phyloP scores from a whole-genome alignment of 2,329 filamentous ascomycete species.

The Berkeleyomyces basicola region DNA sequence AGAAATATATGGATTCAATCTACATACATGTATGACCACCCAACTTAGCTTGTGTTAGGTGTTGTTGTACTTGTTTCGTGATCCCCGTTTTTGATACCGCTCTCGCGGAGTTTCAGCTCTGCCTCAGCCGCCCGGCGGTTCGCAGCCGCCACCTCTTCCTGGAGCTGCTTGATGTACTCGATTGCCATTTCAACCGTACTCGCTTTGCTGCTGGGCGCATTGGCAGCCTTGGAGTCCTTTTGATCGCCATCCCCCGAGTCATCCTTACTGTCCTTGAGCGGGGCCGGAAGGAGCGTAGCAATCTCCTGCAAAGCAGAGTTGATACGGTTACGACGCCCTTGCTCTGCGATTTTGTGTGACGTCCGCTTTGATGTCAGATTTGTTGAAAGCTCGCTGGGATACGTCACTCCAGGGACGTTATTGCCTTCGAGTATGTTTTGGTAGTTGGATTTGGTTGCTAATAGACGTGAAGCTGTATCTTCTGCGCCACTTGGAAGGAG shows the following conservation, averaged over 20 bases:
- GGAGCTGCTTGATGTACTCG: constrained; percentile 76
- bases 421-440: constrained; percentile 94
- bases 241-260: constrained; percentile 30
- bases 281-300: constrained; percentile 61
- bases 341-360: constrained; percentile 94
- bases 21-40: neutral
- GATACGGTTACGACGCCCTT: constrained; percentile 87
- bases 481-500: constrained; percentile 51
- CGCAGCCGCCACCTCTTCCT: constrained; percentile 52
- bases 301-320: constrained; percentile 89
- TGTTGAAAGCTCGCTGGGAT: constrained; percentile 78
- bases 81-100: constrained; percentile 16
- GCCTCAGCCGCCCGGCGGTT: constrained; percentile 46
- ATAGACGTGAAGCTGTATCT: constrained; percentile 50
- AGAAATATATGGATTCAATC: no score
- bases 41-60: constrained; percentile 9
- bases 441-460: constrained; percentile 93
- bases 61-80: constrained; percentile 20
- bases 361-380: constrained; percentile 93
- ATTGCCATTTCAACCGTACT: constrained; percentile 97
- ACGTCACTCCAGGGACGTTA: constrained; percentile 73
- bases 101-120: constrained; percentile 38
- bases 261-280: constrained; percentile 27
- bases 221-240: constrained; percentile 27
- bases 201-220: constrained; percentile 70